Conservation (phyloP, 129 eudicot genomes). For the Helianthus tuberosus region DNA sequence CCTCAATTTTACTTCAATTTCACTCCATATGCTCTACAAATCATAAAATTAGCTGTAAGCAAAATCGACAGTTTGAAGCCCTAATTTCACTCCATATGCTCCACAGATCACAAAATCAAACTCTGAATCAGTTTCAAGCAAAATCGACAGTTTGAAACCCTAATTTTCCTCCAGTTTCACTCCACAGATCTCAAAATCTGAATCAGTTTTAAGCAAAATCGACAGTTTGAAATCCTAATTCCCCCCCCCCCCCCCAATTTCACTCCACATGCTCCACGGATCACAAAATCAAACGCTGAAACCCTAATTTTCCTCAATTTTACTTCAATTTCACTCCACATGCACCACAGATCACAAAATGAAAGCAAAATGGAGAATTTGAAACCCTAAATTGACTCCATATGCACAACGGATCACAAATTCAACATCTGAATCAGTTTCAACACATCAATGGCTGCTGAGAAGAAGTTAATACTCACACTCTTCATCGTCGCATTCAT, state of each 20-base stretch:
- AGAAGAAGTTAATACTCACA: conserved; percentile 78
- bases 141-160: too few species aligned
- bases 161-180: too few species aligned
- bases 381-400: too few species aligned
- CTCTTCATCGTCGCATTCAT: conserved; percentile 76
- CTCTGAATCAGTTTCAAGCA: too few species aligned
- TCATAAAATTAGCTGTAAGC: neutral
- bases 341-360: conserved; percentile 22
- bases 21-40: conserved; percentile 25
- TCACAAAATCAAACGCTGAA: neutral
- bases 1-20: too few species aligned
- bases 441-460: conserved; percentile 55
- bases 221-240: too few species aligned
- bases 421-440: neutral
- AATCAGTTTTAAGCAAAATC: too few species aligned
- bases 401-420: too few species aligned
- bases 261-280: conserved; percentile 25
- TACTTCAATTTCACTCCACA: conserved; percentile 3
- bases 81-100: conserved; percentile 31
- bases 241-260: too few species aligned
- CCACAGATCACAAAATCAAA: conserved; percentile 1
- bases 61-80: neutral
- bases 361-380: too few species aligned
- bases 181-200: too few species aligned
- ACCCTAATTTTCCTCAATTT: neutral